phyloP scores from a whole-genome alignment of 805 yeast species.

The Kuraishia borneana region DNA sequence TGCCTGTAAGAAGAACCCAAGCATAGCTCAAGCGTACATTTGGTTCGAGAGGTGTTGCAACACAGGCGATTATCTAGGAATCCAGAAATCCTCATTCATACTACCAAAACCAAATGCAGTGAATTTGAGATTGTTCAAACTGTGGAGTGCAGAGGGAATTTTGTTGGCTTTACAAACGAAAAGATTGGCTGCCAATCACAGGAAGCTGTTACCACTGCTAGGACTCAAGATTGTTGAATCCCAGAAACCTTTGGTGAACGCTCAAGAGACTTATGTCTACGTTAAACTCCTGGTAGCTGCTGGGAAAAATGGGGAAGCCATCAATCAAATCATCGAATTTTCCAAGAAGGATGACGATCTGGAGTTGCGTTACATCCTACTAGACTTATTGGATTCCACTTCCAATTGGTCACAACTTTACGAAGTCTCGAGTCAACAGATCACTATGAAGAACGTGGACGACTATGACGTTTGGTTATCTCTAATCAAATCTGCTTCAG shows the following conservation, averaged over 20 bases:
- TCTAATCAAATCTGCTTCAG: slow-evolving; percentile 31
- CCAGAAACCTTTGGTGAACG: slow-evolving; percentile 37
- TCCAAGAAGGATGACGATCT: slow-evolving; percentile 35
- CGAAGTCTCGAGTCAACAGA: slow-evolving; percentile 24
- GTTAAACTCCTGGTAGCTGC: slow-evolving; percentile 34
- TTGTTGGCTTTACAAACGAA: slow-evolving; percentile 25
- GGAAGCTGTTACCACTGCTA: slow-evolving; percentile 42
- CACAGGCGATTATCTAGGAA: slow-evolving; percentile 32
- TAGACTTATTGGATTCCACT: slow-evolving; percentile 31
- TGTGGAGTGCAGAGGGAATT: slow-evolving; percentile 50
- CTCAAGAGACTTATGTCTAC: slow-evolving; percentile 59
- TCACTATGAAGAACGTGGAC: slow-evolving; percentile 43
- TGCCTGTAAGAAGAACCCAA: slow-evolving; percentile 47
- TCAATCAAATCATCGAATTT: slow-evolving; percentile 17
- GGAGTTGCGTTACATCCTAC: slow-evolving; percentile 45
- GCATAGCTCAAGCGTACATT: slow-evolving; percentile 28
- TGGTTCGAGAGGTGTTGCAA: slow-evolving; percentile 51
- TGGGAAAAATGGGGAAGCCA: slow-evolving; percentile 23
- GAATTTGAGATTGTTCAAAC: slow-evolving; percentile 23
- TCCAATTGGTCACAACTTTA: slow-evolving; percentile 30
- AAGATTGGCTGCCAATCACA: slow-evolving; percentile 31
- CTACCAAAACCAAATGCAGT: slow-evolving; percentile 19
- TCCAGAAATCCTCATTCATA: slow-evolving; percentile 44
- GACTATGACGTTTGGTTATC: slow-evolving; percentile 72
- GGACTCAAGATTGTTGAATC: slow-evolving; percentile 46